Evolutionary conservation across 2,329 filamentous ascomycete genomes (phyloP).

Genomic region (Trichoderma pleuroti): DNA sequence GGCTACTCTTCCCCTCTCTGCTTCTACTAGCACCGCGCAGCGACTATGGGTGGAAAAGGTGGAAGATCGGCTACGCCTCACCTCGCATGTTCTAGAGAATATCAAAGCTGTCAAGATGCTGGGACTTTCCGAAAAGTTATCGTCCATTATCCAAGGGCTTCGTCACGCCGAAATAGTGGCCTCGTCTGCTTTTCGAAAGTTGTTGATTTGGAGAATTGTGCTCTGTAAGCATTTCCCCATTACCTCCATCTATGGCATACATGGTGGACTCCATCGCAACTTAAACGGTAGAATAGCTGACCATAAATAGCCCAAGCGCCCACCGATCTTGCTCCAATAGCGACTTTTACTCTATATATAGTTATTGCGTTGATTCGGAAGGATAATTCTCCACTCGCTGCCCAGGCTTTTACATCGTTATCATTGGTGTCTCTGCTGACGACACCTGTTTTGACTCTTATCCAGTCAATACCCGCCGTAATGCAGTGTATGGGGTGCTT

Average conservation of each 20-base stretch:
- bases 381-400: not conserved
- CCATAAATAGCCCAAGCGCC: not conserved
- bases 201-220: not conserved
- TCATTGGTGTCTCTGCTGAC: not conserved
- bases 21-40: not conserved
- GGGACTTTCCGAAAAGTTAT: not conserved
- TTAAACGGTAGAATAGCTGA: not conserved
- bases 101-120: not conserved
- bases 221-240: not conserved
- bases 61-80: not conserved
- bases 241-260: not conserved
- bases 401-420: not conserved
- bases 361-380: not conserved
- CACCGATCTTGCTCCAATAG: not conserved
- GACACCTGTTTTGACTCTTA: not conserved
- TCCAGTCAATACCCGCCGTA: not conserved
- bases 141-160: not conserved
- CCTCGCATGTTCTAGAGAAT: not conserved
- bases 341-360: not conserved
- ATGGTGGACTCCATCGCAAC: not conserved
- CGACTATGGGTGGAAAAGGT: not conserved
- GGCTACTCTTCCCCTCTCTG: not conserved
- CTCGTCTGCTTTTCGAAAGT: not conserved
- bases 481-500: not conserved
- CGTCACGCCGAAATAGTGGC: not conserved